A percentile compares a stretch with the other conserved stretches of the same genome.
phyloP scores from a whole-genome alignment of 1,139 yeast species.

The Petasospora fabianii region DNA sequence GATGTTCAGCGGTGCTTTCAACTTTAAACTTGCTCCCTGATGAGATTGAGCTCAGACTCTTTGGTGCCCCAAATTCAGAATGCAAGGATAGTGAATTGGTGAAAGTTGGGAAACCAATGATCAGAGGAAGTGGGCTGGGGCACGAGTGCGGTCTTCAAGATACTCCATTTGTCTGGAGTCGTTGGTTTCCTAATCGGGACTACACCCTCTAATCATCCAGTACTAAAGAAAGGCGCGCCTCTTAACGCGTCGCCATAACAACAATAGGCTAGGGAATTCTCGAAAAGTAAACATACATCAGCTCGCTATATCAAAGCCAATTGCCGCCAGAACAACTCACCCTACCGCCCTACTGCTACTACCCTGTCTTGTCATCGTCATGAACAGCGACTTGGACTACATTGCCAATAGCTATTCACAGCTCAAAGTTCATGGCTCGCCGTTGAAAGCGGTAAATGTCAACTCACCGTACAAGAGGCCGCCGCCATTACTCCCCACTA shows the following conservation, averaged over 20 bases:
- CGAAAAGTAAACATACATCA: slow-evolving; percentile 2
- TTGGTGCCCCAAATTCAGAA: too few species aligned
- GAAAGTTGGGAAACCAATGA: too few species aligned
- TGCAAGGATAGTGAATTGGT: too few species aligned
- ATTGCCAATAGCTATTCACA: slow-evolving; percentile 23
- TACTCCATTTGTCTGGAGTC: neutral
- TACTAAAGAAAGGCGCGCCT: too few species aligned
- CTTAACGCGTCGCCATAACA: neutral
- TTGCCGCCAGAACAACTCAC: neutral
- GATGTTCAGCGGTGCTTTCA: too few species aligned
- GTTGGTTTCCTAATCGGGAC: slow-evolving; percentile 20
- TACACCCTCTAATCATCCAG: neutral
- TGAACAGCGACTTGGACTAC: slow-evolving; percentile 24
- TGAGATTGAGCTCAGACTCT: neutral
- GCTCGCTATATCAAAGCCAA: neutral
- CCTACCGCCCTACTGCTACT: neutral
- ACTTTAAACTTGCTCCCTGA: too few species aligned
- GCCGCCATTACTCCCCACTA: slow-evolving; percentile 7
- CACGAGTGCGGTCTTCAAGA: neutral
- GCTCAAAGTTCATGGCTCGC: slow-evolving; percentile 20
- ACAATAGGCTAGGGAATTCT: neutral
- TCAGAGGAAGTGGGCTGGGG: too few species aligned
- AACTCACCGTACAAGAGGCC: slow-evolving; percentile 18
- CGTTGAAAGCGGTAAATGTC: slow-evolving; percentile 15
- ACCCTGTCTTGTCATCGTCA: too few species aligned